Evolutionary conservation across 495 filamentous ascomycete genomes (phyloP).

Genomic region (Oidiodendron maius): DNA sequence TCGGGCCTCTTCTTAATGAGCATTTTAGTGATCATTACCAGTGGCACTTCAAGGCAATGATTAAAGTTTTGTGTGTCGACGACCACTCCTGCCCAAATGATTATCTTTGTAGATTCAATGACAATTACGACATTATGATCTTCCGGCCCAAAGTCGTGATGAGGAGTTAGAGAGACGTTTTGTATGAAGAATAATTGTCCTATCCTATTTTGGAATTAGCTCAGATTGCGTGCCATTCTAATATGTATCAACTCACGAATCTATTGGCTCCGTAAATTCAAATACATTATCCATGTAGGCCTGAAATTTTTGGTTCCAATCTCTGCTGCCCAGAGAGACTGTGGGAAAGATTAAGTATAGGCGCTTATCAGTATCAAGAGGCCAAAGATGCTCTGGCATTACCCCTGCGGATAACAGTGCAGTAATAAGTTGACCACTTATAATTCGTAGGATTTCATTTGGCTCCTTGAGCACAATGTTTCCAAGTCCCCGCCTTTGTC

Average conservation of each 20-base stretch:
- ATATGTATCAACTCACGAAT: background rate
- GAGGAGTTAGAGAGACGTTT: background rate
- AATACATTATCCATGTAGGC: constrained; percentile 2
- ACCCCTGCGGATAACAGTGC: background rate
- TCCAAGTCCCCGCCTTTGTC: background rate
- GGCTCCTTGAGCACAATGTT: background rate
- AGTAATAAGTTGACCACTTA: constrained; percentile 7
- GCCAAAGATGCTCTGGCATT: constrained; percentile 2
- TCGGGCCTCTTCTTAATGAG: background rate
- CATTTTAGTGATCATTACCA: background rate
- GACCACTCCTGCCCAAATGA: background rate
- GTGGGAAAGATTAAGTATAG: background rate
- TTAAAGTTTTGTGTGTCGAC: background rate
- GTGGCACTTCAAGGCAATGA: constrained; percentile 1
- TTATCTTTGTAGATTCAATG: background rate
- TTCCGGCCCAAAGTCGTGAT: background rate
- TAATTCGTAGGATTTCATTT: constrained; percentile 4
- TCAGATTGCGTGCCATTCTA: background rate
- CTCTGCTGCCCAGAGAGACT: background rate
- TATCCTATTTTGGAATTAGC: background rate
- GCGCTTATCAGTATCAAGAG: background rate
- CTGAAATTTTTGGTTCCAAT: constrained; percentile 6
- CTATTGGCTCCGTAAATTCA: background rate
- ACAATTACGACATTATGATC: background rate
- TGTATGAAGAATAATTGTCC: background rate